Percentiles rank a stretch among this genome's conserved stretches.
Conservation (phyloP, 2,329 filamentous ascomycete genomes). For the Bimuria novae-zelandiae region DNA sequence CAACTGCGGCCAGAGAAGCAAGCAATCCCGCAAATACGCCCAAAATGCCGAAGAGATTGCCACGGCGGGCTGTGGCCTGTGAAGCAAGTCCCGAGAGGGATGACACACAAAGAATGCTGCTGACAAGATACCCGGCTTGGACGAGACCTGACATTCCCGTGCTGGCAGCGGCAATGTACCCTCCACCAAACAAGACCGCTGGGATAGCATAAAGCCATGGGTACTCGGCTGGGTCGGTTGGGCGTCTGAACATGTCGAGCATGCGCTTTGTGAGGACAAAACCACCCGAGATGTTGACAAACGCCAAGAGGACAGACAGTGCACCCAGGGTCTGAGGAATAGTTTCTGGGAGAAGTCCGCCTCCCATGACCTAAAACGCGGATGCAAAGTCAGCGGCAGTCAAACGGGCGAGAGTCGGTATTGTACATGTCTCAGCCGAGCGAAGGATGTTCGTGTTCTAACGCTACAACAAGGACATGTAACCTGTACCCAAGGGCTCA, state of each 20-base stretch:
- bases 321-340: conserved; percentile 79
- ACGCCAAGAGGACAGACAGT: conserved; percentile 79
- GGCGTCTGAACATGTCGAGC: conserved; percentile 69
- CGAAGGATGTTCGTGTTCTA: too few species aligned
- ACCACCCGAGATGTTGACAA: conserved; percentile 85
- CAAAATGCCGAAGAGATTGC: conserved; percentile 84
- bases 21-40: conserved; percentile 83
- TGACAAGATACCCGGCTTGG: conserved; percentile 85
- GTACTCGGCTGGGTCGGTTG: conserved; percentile 86
- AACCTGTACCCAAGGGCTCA: too few species aligned
- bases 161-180: conserved; percentile 77
- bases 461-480: too few species aligned
- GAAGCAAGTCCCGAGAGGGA: conserved; percentile 82
- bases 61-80: conserved; percentile 80
- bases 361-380: too few species aligned
- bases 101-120: conserved; percentile 78
- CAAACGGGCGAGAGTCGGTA: too few species aligned
- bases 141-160: conserved; percentile 84
- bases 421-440: too few species aligned
- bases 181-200: conserved; percentile 75
- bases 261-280: conserved; percentile 93
- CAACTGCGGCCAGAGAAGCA: conserved; percentile 79
- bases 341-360: conserved; percentile 65
- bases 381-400: too few species aligned
- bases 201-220: conserved; percentile 85